A percentile compares a stretch with the other conserved stretches of the same genome.
phyloP scores from a whole-genome alignment of 2,329 filamentous ascomycete species.

The Pyrenochaeta sp. region DNA sequence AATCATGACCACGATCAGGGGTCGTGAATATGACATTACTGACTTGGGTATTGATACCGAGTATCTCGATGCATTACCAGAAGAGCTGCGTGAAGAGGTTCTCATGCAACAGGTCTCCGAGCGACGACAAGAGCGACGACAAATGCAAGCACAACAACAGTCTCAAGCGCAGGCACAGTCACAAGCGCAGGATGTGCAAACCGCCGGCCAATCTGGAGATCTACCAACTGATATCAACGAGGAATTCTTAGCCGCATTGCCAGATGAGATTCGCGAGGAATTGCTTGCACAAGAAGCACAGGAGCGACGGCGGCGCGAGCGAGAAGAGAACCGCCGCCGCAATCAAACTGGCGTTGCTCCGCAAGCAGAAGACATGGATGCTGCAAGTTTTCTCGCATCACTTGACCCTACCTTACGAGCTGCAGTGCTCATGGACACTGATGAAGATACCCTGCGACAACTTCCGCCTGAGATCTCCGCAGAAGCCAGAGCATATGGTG shows the following conservation, averaged over 20 bases:
- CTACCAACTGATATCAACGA: slow-evolving; percentile 86
- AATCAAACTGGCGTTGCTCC: slow-evolving; percentile 60
- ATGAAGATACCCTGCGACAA: slow-evolving; percentile 83
- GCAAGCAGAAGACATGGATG: slow-evolving; percentile 78
- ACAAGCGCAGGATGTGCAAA: slow-evolving; percentile 19
- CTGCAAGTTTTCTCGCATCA: slow-evolving; percentile 90
- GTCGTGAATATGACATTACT: slow-evolving; percentile 90
- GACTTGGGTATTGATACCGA: slow-evolving; percentile 93
- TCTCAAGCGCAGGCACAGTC: slow-evolving; percentile 35
- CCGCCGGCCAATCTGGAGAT: slow-evolving; percentile 63
- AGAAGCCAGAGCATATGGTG: slow-evolving; percentile 78
- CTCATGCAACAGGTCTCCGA: slow-evolving; percentile 89
- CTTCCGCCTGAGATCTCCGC: slow-evolving; percentile 86
- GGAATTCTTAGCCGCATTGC: slow-evolving; percentile 92
- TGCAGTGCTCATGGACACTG: slow-evolving; percentile 89
- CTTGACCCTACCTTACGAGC: slow-evolving; percentile 85
- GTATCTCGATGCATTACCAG: slow-evolving; percentile 95
- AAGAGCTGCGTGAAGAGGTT: slow-evolving; percentile 95
- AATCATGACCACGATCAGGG: slow-evolving; percentile 83
- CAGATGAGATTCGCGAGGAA: slow-evolving; percentile 87
- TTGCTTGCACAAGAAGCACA: slow-evolving; percentile 89
- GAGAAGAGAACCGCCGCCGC: slow-evolving; percentile 79
- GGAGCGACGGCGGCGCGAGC: slow-evolving; percentile 86
- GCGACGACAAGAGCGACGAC: slow-evolving; percentile 62
- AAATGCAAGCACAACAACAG: slow-evolving; percentile 52